Conservation (phyloP, 768 basidiomycete genomes). For the Amyloporia xantha region DNA sequence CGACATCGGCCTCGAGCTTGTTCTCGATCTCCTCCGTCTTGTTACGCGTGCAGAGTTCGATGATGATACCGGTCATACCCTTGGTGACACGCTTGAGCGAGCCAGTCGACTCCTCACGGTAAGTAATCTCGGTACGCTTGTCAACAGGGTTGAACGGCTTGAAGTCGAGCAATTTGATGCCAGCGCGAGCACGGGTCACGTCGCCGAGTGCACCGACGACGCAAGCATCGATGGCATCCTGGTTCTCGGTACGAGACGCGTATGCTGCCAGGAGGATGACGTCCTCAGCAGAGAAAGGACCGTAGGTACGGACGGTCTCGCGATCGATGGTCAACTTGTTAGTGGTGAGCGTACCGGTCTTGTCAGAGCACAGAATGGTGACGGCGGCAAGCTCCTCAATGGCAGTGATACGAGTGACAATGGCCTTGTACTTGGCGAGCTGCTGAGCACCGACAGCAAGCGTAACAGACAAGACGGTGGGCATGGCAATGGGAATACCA, state of each 20-base stretch:
- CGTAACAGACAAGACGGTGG: conserved; percentile 95
- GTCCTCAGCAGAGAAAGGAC: conserved; percentile 81
- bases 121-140: conserved; percentile 99
- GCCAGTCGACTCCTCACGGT: conserved; percentile 90
- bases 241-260: conserved; percentile 97
- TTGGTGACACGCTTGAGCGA: conserved; percentile 98
- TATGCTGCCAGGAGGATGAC: conserved; percentile 93
- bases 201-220: conserved; percentile 79
- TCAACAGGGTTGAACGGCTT: conserved; percentile 99
- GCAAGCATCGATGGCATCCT: conserved; percentile 92
- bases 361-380: conserved; percentile 98
- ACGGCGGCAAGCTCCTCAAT: conserved; percentile 98
- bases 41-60: conserved; percentile 95
- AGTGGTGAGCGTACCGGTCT: conserved; percentile 97
- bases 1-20: conserved; percentile 88
- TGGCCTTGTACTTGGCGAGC: conserved; percentile 98
- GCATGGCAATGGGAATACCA: conserved; percentile 99
- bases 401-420: conserved; percentile 98
- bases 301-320: conserved; percentile 86
- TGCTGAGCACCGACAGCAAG: conserved; percentile 99
- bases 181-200: conserved; percentile 67
- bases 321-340: conserved; percentile 99
- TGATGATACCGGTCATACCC: conserved; percentile 99
- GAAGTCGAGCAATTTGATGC: conserved; percentile 96
- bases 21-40: conserved; percentile 92